These are phyloP conservation scores for Allium sativum DNA, from an alignment of 106 monocot species.

Conservation along the genomic window DNA sequence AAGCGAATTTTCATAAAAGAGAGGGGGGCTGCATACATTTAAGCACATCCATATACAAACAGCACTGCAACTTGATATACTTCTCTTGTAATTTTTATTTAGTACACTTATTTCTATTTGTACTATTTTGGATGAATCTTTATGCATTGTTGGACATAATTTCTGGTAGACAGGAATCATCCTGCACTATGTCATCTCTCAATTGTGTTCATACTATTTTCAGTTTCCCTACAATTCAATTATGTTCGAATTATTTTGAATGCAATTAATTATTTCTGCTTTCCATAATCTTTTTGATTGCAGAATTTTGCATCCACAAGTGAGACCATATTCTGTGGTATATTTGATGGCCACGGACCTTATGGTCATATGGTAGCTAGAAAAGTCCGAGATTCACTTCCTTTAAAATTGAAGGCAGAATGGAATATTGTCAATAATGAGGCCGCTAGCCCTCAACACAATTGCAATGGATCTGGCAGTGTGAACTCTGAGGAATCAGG, in stretches of 20 bases:
- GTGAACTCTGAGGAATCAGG: conserved; percentile 34
- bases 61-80: too few species aligned
- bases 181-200: too few species aligned
- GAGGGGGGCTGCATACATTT: too few species aligned
- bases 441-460: conserved; percentile 3
- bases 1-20: too few species aligned
- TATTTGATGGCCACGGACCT: conserved; percentile 83
- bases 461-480: conserved; percentile 9
- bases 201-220: too few species aligned
- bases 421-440: conserved; percentile 22
- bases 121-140: too few species aligned
- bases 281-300: neutral
- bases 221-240: neutral
- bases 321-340: conserved; percentile 72
- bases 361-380: conserved; percentile 64
- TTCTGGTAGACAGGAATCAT: too few species aligned
- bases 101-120: too few species aligned
- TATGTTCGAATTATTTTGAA: conserved; percentile 1
- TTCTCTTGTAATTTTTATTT: too few species aligned
- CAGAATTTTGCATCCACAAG: conserved; percentile 48
- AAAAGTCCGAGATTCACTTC: conserved; percentile 77
- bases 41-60: too few species aligned
- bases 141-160: too few species aligned
- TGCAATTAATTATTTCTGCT: neutral
- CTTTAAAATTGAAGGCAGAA: conserved; percentile 40